Conservation (phyloP, 2,329 filamentous ascomycete genomes). For the Diaporthe sp. region DNA sequence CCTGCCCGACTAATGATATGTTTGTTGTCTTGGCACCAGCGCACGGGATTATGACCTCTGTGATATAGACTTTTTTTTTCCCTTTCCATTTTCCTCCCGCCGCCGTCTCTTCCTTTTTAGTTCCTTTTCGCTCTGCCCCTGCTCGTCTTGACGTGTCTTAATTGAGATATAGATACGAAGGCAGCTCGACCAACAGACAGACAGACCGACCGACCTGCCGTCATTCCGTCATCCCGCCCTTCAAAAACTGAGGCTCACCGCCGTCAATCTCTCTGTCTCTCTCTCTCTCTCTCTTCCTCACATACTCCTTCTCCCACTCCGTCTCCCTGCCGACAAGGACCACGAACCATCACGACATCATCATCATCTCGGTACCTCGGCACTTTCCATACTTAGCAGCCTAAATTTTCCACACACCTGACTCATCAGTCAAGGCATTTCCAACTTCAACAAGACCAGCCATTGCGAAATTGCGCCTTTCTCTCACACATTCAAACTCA, state of each 20-base stretch:
- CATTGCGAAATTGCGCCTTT: background rate
- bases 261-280: too few relatives aligned
- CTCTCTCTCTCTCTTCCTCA: background rate
- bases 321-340: background rate
- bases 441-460: background rate
- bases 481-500: background rate
- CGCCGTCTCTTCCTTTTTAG: background rate
- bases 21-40: conserved; percentile 11
- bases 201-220: background rate
- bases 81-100: too few relatives aligned
- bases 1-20: conserved; percentile 23
- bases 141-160: background rate
- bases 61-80: conserved; percentile 24
- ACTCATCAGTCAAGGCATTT: conserved; percentile 25
- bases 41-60: conserved; percentile 18
- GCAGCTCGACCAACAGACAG: conserved; percentile 5
- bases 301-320: background rate
- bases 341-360: conserved; percentile 7
- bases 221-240: background rate
- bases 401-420: conserved; percentile 12
- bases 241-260: conserved; percentile 10
- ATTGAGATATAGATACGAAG: conserved; percentile 1
- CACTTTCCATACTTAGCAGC: background rate
- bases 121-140: background rate
- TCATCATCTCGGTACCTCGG: conserved; percentile 23